Conservation (phyloP, 805 yeast species). For the Maudiozyma saulgeensis region DNA sequence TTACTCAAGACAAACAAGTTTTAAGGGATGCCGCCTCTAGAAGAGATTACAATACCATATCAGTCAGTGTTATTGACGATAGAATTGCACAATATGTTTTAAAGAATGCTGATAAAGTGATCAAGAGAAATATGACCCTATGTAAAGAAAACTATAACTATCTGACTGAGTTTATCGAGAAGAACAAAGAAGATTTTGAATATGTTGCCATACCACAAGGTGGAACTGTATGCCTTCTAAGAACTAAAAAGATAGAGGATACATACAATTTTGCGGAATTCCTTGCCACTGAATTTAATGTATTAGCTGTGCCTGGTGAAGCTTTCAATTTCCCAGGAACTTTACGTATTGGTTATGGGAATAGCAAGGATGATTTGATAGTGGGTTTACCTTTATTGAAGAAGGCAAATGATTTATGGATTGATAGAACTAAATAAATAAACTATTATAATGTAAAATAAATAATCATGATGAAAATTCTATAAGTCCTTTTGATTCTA, state of each 20-base stretch:
- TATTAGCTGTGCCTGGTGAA: constrained; percentile 43
- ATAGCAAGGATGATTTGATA: constrained; percentile 28
- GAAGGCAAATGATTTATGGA: constrained; percentile 9
- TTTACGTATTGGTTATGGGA: constrained; percentile 42
- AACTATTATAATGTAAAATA: not conserved
- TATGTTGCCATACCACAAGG: constrained; percentile 37
- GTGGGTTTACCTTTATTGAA: constrained; percentile 28
- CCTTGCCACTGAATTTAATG: constrained; percentile 29
- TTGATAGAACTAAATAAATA: not conserved
- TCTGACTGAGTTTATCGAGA: constrained; percentile 29
- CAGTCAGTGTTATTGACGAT: constrained; percentile 41
- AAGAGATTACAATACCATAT: constrained; percentile 44
- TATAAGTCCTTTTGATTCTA: not conserved
- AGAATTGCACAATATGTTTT: constrained; percentile 36
- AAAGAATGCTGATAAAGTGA: constrained; percentile 26
- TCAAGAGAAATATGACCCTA: constrained; percentile 33
- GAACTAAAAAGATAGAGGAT: constrained; percentile 24
- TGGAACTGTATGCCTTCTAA: constrained; percentile 40
- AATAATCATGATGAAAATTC: not conserved
- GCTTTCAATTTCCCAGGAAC: constrained; percentile 35
- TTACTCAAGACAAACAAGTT: constrained; percentile 27
- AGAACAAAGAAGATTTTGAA: constrained; percentile 27
- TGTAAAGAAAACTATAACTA: constrained; percentile 32
- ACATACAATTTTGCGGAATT: constrained; percentile 30
- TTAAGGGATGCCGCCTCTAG: constrained; percentile 30